Evolutionary conservation across 257 asterid genomes (phyloP).

Genomic region (Gynochthodes officinalis): DNA sequence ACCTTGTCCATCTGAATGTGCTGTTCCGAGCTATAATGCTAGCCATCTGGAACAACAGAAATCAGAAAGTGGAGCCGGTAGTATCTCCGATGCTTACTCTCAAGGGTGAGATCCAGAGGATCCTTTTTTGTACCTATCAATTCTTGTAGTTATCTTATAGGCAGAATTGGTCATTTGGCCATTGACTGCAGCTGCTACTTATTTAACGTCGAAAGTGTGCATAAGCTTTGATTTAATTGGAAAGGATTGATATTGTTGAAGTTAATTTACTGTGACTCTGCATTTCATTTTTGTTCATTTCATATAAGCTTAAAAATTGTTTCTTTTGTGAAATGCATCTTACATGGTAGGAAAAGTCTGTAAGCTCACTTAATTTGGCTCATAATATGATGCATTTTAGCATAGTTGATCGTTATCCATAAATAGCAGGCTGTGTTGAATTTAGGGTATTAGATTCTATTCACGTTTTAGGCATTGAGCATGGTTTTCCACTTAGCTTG

Average conservation of each 20-base stretch:
- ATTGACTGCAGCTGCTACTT: background rate
- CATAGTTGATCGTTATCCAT: background rate
- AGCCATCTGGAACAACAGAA: conserved; percentile 45
- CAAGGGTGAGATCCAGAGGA: conserved; percentile 57
- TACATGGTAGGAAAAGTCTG: background rate
- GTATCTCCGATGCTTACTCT: conserved; percentile 52
- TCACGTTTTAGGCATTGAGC: background rate
- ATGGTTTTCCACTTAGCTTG: background rate
- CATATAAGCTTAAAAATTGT: no score
- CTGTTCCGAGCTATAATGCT: conserved; percentile 34
- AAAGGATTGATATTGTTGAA: background rate
- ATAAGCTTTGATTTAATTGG: background rate
- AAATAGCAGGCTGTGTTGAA: background rate
- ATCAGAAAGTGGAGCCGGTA: conserved; percentile 42
- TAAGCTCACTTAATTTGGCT: background rate
- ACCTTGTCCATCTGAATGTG: conserved; percentile 40
- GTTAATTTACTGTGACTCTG: no score
- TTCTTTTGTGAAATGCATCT: no score
- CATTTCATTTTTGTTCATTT: background rate
- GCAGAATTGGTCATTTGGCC: background rate
- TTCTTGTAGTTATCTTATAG: no score
- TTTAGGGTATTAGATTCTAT: background rate
- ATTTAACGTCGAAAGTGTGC: background rate
- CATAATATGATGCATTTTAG: background rate
- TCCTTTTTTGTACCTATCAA: background rate